Evolutionary conservation across 495 filamentous ascomycete species (phyloP).

Genomic region (Penicillium odoratum): DNA sequence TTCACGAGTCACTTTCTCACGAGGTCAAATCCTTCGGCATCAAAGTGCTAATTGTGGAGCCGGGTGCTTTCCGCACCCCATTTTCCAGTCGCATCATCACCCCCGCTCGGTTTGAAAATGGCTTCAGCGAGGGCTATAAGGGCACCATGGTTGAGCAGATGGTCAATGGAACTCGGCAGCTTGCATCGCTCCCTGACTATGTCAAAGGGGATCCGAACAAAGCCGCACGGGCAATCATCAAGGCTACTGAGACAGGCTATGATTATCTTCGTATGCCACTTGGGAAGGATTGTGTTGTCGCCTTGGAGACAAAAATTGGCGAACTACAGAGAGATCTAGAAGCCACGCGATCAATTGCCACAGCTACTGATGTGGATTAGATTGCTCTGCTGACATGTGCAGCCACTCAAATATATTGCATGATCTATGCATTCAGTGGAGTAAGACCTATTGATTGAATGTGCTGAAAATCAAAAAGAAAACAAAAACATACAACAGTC

Average conservation of each 20-base stretch:
- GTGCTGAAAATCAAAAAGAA: too few relatives aligned
- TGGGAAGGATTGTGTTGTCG: conserved; percentile 23
- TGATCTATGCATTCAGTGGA: too few relatives aligned
- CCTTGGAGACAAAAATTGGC: conserved; percentile 24
- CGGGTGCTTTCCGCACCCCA: conserved; percentile 52
- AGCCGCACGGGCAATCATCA: conserved; percentile 17
- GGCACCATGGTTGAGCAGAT: conserved; percentile 39
- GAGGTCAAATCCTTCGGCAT: conserved; percentile 43
- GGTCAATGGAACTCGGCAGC: conserved; percentile 14
- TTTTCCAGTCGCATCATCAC: conserved; percentile 28
- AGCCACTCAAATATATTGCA: too few relatives aligned
- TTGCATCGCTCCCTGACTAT: conserved; percentile 4
- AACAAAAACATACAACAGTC: too few relatives aligned
- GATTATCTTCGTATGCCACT: conserved; percentile 20
- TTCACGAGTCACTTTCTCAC: conserved; percentile 38
- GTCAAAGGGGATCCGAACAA: conserved; percentile 24
- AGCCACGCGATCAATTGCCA: conserved; percentile 13
- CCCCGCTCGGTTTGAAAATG: conserved; percentile 9
- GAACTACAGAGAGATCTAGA: conserved; percentile 24
- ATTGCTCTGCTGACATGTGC: background rate
- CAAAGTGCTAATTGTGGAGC: conserved; percentile 46
- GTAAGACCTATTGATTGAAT: too few relatives aligned
- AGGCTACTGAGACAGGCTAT: conserved; percentile 12
- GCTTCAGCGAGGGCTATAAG: conserved; percentile 40
- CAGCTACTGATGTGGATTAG: conserved; percentile 13